These are phyloP conservation scores for Citrus medica DNA, from an alignment of 345 rosid species.

Conservation along the genomic window DNA sequence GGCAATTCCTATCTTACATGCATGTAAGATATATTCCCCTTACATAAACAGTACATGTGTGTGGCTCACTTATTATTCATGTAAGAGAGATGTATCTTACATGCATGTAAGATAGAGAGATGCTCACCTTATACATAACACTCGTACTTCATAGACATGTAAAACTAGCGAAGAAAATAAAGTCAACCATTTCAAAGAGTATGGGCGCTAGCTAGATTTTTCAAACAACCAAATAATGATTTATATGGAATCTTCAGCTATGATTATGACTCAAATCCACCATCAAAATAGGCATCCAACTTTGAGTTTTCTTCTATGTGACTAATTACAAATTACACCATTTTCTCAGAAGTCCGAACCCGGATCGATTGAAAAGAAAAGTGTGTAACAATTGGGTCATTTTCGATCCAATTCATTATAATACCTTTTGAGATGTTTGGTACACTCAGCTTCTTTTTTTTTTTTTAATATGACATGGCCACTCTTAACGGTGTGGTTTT, in stretches of 20 bases:
- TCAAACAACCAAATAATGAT: background rate
- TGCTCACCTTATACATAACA: too few relatives aligned
- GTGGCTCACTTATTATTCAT: too few relatives aligned
- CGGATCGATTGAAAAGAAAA: too few relatives aligned
- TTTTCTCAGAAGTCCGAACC: background rate
- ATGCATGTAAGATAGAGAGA: too few relatives aligned
- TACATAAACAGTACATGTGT: too few relatives aligned
- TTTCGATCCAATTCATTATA: background rate
- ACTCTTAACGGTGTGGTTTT: too few relatives aligned
- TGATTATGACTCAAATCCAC: background rate
- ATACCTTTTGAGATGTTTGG: background rate
- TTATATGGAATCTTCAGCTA: background rate
- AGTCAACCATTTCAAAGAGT: background rate
- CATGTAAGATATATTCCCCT: too few relatives aligned
- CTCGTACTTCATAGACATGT: too few relatives aligned
- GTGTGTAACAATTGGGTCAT: background rate
- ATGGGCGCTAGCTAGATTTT: background rate
- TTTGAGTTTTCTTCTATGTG: background rate
- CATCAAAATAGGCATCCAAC: background rate
- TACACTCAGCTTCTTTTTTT: too few relatives aligned
- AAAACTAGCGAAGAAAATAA: background rate
- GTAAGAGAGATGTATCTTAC: too few relatives aligned
- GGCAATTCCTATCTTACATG: too few relatives aligned
- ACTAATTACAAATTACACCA: background rate
- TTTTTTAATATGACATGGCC: too few relatives aligned